Evolutionary conservation across 2,329 filamentous ascomycete species (phyloP), one percentile per base, ranked within the genome.

Genomic region (Albifimbria verrucaria): DNA sequence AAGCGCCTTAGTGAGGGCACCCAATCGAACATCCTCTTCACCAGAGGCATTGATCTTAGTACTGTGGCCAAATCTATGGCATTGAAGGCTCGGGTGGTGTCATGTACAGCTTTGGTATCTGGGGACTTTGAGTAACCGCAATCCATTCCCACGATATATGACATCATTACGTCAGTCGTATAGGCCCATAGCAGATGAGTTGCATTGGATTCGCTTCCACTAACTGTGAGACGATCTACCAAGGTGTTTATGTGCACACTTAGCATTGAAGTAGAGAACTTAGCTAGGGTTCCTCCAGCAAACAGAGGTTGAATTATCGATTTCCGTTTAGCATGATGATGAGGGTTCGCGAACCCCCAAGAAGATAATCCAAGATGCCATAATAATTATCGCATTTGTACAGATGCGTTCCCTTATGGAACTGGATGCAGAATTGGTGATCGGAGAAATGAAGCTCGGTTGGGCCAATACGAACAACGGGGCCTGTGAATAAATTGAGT

Each of bases 131-230:
- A 12, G n/a, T 47, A 59, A 2, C 56, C 56, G 7, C 50, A 44
- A 36, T 59, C 49, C 24, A 55, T 49, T 11, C 50, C 56, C 2
- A 56, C 24, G 7, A 57, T n/a, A 25, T 59, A 59, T 10, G 56
- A 58, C 1, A 58, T 41, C 57, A 59, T 59, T 0, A 59, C 24
- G n/a, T 59, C 57, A 41, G 52, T 59, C 4, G 57, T 59, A 44
- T 51, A 59, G 18, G 57, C 57, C 57, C 43, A 46, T 6, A 46
- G n/a, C n/a, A 46, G 17, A n/a, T 46, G 43, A 9, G 43, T 46
- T 21, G 43, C 21, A n/a, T 46, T 46, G 43, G 24, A 12, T n/a
- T 24, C 11, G 21, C 24, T 10, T 9, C 22, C 12, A 12, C n/a
- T 21, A 9, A 21, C 21, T 11, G 22, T 7, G 41, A 46, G n/a